A percentile compares a stretch with the other conserved stretches of the same genome.
Conservation (phyloP, 169 alveolate species). For the Plasmodium billcollinsi region DNA sequence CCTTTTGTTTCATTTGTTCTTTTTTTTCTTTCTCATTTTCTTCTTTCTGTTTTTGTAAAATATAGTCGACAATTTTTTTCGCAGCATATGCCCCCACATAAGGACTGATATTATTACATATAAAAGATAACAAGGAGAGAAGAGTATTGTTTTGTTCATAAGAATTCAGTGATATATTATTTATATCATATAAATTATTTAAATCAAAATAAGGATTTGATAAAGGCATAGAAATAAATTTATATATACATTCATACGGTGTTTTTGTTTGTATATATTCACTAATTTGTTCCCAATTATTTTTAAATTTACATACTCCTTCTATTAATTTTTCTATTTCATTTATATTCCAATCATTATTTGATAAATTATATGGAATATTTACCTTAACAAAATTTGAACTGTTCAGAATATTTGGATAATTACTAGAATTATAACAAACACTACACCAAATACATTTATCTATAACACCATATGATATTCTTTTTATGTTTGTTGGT, state of each 20-base stretch:
- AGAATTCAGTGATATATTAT: slow-evolving; percentile 24
- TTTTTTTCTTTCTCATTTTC: slow-evolving; percentile 1
- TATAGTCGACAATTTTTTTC: slow-evolving; percentile 51
- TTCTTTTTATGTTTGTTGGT: slow-evolving; percentile 53
- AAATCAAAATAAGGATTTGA: slow-evolving; percentile 63
- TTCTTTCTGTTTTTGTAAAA: slow-evolving; percentile 39
- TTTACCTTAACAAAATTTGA: slow-evolving; percentile 64
- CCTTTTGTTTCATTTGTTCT: neutral
- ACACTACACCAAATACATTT: slow-evolving; percentile 63
- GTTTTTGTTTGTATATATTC: slow-evolving; percentile 31
- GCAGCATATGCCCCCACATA: slow-evolving; percentile 75
- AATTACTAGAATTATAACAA: slow-evolving; percentile 37
- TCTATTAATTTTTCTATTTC: slow-evolving; percentile 62
- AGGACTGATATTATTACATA: slow-evolving; percentile 68
- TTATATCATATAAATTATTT: slow-evolving; percentile 31
- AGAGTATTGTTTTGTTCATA: slow-evolving; percentile 65
- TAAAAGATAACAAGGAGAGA: slow-evolving; percentile 50
- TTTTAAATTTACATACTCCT: slow-evolving; percentile 44
- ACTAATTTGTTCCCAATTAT: slow-evolving; percentile 62
- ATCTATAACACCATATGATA: slow-evolving; percentile 60
- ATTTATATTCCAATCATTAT: slow-evolving; percentile 29
- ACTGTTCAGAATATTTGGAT: slow-evolving; percentile 55
- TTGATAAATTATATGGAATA: slow-evolving; percentile 16
- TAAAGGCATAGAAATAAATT: slow-evolving; percentile 66
- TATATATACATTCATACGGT: slow-evolving; percentile 63